Base-by-base conservation (phyloP, 805 yeast species). In the Kuraishia ogatae region DNA sequence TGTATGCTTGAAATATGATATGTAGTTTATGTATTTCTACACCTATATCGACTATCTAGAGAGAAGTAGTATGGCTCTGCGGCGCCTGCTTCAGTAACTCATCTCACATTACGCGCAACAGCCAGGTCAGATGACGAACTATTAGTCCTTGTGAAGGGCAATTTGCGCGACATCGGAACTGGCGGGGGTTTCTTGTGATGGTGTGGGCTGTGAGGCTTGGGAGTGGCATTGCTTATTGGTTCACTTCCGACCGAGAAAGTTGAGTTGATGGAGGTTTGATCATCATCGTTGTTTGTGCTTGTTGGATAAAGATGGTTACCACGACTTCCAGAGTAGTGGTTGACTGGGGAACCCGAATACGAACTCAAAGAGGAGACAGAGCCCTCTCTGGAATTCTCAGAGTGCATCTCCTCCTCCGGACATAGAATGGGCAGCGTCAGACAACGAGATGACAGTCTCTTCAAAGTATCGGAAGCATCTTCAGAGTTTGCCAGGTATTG, bases 401-500 rank as follows among this genome's bases (percentile, higher is more conserved):
- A 35, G 43, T 35, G 43, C n/a, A 17, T 35, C 43, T 35, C 43
- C 7, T 35, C 43, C 17, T 35, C 43, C 43, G 6, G 43, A 17
- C 17, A 8, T 3, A 35, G 7, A 35, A 35, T 35, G 43, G 43
- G 43, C 43, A 35, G n/a, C 7, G 19, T 17, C 35, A 23, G 29
- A 57, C 78, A 72, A 57, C 71, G 69, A 23, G 61, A 58, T 0
- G 83, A 75, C 50, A 80, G 60, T 47, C 73, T 65, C 52, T 73
- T 72, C 0, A 81, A 78, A 0, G 73, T 69, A 7, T 67, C 68
- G 1, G 71, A 57, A 4, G 68, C 64, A 35, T 65, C 66, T 59
- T 75, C 77, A 19, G 71, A 68, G 49, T 66, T 68, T 5, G 65
- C 66, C 11, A 89, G 69, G 61, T 80, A 77, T 10, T 71, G 65